Conservation (phyloP, 78 protist species). For the Cavenderia fasciculata region DNA sequence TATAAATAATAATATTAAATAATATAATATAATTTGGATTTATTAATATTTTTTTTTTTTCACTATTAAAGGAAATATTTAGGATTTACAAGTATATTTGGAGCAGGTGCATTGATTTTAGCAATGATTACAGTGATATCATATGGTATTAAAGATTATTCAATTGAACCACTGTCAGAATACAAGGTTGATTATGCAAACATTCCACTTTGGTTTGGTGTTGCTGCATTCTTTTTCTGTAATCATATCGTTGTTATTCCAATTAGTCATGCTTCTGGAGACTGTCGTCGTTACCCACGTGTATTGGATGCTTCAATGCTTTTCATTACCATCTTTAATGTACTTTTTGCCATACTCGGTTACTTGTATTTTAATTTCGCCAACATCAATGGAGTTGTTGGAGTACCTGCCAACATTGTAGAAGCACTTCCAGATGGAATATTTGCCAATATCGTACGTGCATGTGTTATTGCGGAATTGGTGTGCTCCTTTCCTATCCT, state of each 20-base stretch:
- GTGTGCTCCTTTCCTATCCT: conserved; percentile 52
- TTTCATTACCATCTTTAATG: conserved; percentile 51
- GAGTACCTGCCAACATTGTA: conserved; percentile 27
- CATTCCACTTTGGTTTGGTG: conserved; percentile 73
- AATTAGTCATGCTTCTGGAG: conserved; percentile 59
- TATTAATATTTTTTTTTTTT: not conserved
- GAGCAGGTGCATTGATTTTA: conserved; percentile 50
- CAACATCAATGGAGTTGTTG: not conserved
- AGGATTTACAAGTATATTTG: conserved; percentile 59
- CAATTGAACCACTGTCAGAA: conserved; percentile 3
- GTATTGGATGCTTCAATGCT: conserved; percentile 49
- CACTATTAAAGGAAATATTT: conserved; percentile 42
- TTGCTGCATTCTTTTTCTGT: conserved; percentile 70
- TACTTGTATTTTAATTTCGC: conserved; percentile 40
- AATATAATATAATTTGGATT: not conserved
- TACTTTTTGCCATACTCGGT: conserved; percentile 17
- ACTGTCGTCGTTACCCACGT: conserved; percentile 11
- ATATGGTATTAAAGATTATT: conserved; percentile 53
- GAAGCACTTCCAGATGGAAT: conserved; percentile 18
- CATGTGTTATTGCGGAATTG: conserved; percentile 29
- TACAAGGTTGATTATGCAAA: conserved; percentile 39
- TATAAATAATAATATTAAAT: not conserved
- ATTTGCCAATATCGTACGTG: conserved; percentile 36
- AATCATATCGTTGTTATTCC: conserved; percentile 63
- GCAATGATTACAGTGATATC: conserved; percentile 36